These are phyloP conservation scores for Mycena floridula DNA, from an alignment of 768 basidiomycete species.

Conservation along the genomic window DNA sequence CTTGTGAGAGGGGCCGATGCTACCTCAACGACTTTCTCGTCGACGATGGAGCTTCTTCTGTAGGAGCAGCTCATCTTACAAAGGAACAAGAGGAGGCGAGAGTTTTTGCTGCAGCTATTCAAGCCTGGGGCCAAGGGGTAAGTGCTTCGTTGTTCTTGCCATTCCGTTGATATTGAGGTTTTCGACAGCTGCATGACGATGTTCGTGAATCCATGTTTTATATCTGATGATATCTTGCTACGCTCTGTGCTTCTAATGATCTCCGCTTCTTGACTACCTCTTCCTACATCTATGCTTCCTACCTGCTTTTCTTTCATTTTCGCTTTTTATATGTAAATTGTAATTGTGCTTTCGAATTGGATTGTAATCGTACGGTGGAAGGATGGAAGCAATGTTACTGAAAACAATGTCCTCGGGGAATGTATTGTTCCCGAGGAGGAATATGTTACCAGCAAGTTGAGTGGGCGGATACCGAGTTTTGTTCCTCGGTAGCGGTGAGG, in stretches of 20 bases:
- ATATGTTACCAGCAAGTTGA: too few species aligned
- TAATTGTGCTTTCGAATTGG: too few species aligned
- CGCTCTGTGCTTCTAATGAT: neutral
- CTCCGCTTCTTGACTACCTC: neutral
- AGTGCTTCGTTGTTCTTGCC: slow-evolving; percentile 12
- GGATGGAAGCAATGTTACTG: too few species aligned
- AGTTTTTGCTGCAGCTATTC: slow-evolving; percentile 34
- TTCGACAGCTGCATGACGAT: slow-evolving; percentile 41
- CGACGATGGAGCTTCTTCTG: slow-evolving; percentile 37
- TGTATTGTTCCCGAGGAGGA: too few species aligned
- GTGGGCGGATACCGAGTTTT: too few species aligned
- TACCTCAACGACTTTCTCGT: slow-evolving; percentile 71
- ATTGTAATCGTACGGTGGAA: too few species aligned
- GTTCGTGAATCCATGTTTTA: slow-evolving; percentile 71
- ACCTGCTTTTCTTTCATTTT: too few species aligned
- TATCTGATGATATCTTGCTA: slow-evolving; percentile 35
- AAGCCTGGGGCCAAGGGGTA: slow-evolving; percentile 50
- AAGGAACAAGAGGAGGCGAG: slow-evolving; percentile 26
- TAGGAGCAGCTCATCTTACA: slow-evolving; percentile 10
- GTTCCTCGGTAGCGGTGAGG: too few species aligned
- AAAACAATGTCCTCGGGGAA: too few species aligned
- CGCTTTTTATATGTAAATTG: too few species aligned
- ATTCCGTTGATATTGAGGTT: slow-evolving; percentile 8
- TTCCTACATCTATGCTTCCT: too few species aligned
- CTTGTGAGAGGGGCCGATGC: slow-evolving; percentile 73